Percentiles rank a stretch among this genome's conserved stretches.
These are phyloP conservation scores for Pythium coloratum DNA, from an alignment of 352 stramenopile genomes.

Conservation along the genomic window DNA sequence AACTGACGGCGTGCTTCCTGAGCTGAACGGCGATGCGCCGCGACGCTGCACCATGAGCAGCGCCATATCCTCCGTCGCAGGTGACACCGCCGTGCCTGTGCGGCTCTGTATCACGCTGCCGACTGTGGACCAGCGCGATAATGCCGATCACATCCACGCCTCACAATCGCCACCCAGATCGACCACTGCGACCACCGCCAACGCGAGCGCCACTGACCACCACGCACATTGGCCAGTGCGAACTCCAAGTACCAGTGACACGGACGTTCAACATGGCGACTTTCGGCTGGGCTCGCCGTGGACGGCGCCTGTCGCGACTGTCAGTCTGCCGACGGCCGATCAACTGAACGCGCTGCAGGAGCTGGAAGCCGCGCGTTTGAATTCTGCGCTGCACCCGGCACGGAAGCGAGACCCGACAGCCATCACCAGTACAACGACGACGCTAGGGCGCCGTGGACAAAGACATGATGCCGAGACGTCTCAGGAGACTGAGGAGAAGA, in stretches of 20 bases:
- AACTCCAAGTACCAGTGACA: not conserved
- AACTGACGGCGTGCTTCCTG: not conserved
- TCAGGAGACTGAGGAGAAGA: not conserved
- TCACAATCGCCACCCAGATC: not conserved
- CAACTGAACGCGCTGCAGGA: not conserved
- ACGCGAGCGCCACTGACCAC: not conserved
- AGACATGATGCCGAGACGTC: not conserved
- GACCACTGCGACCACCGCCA: not conserved
- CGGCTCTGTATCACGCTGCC: constrained; percentile 28
- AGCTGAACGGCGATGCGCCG: not conserved
- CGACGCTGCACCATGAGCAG: constrained; percentile 1
- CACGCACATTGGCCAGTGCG: not conserved
- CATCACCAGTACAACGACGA: not conserved
- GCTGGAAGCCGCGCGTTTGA: not conserved
- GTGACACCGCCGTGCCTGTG: not conserved
- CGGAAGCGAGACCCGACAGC: not conserved
- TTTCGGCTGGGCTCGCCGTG: not conserved
- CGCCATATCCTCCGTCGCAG: not conserved
- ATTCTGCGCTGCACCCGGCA: not conserved
- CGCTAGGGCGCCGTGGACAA: not conserved
- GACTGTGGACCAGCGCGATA: constrained; percentile 20
- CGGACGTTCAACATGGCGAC: not conserved
- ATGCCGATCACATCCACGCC: constrained; percentile 12
- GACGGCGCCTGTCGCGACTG: not conserved
- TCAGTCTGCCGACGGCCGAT: not conserved